Evolutionary conservation across 2,329 filamentous ascomycete species (phyloP).

Genomic region (Ophiostoma triangulosporum): DNA sequence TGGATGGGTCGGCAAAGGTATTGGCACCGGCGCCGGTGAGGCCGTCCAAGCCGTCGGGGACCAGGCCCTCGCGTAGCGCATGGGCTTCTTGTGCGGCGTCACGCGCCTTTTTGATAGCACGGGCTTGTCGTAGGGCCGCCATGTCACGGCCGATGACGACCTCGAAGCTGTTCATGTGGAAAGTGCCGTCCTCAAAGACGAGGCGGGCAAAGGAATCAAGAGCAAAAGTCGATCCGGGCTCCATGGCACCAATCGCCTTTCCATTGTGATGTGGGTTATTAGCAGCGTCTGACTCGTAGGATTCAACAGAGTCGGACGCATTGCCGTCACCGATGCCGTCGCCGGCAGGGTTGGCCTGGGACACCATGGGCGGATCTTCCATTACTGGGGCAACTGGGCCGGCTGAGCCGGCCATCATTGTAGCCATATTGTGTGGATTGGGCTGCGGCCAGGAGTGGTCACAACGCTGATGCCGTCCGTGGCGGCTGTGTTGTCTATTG

Average conservation of each 20-base stretch:
- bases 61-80: not conserved
- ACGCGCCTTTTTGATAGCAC: conserved; percentile 28
- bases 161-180: conserved; percentile 64
- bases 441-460: not conserved
- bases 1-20: conserved; percentile 13
- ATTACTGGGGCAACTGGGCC: not conserved
- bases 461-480: not conserved
- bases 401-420: conserved; percentile 1
- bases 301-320: not conserved
- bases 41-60: conserved; percentile 25
- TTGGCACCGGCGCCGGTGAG: conserved; percentile 33
- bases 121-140: conserved; percentile 41
- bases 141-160: conserved; percentile 62
- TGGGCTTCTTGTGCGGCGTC: not conserved
- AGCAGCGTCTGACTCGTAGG: not conserved
- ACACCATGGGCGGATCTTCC: not conserved
- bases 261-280: not conserved
- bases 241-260: not conserved
- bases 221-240: not conserved
- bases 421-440: not conserved
- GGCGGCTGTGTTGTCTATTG: not conserved
- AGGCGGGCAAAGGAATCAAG: conserved; percentile 46
- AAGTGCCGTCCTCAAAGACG: conserved; percentile 61
- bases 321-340: not conserved
- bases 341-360: not conserved